These are phyloP conservation scores for Hypoxylon sp. DNA, from an alignment of 2,329 filamentous ascomycete genomes.

Conservation along the genomic window DNA sequence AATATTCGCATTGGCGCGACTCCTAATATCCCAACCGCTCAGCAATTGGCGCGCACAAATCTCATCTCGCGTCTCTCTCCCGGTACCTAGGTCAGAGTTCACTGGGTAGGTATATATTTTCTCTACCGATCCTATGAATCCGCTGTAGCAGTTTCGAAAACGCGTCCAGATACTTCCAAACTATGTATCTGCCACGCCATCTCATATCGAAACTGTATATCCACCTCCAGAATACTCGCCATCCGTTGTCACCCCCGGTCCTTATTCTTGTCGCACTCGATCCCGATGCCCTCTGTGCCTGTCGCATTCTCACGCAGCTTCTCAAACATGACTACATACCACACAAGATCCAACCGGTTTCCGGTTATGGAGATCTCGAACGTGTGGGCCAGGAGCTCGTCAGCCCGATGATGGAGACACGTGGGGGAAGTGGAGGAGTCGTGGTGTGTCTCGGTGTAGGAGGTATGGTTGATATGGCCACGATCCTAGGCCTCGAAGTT, in stretches of 20 bases:
- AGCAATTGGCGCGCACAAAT: slow-evolving; percentile 14
- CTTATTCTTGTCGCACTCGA: slow-evolving; percentile 94
- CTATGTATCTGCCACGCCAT: slow-evolving; percentile 94
- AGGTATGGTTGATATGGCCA: slow-evolving; percentile 88
- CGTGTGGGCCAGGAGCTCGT: slow-evolving; percentile 85
- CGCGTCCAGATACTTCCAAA: slow-evolving; percentile 55
- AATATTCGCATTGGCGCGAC: slow-evolving; percentile 18
- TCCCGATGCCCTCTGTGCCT: slow-evolving; percentile 94
- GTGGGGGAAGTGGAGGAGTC: slow-evolving; percentile 88
- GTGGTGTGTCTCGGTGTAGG: slow-evolving; percentile 95
- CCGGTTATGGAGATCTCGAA: slow-evolving; percentile 91
- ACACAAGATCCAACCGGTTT: slow-evolving; percentile 96
- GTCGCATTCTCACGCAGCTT: slow-evolving; percentile 92
- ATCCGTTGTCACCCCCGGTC: slow-evolving; percentile 91
- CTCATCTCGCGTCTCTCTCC: slow-evolving; percentile 10
- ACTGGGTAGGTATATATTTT: slow-evolving; percentile 16
- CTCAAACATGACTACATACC: slow-evolving; percentile 97
- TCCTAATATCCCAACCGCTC: slow-evolving; percentile 16
- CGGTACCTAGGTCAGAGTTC: slow-evolving; percentile 2
- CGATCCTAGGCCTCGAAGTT: slow-evolving; percentile 80
- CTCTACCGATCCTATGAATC: slow-evolving; percentile 53
- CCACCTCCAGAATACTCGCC: slow-evolving; percentile 87
- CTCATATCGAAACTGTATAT: slow-evolving; percentile 92
- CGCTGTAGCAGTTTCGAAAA: slow-evolving; percentile 51
- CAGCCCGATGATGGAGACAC: slow-evolving; percentile 85